Base-by-base conservation (phyloP, 345 rosid species). In the Euphorbia lathyris region DNA sequence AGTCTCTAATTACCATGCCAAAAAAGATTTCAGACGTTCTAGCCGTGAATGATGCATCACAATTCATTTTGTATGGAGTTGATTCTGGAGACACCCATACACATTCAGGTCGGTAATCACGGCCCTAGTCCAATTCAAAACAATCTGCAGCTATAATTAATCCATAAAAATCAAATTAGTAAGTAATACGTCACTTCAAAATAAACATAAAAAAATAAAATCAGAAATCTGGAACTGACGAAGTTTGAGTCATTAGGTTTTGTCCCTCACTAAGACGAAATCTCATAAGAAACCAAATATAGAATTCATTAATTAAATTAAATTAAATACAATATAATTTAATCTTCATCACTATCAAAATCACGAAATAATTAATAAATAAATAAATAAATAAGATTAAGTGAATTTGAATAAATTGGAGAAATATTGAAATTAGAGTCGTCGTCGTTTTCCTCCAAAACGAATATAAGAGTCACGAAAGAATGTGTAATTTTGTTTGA, bases 401-500 rank as follows among this genome's bases (percentile, higher is more conserved):
- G 14, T 51, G 25, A 45, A 12, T 61, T 29, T 12, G 34, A 17
- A 29, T 23, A 48, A 58, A 77, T 53, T 76, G 43, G 59, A 73
- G 76, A 75, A n/a, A 55, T 64, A 69, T 77, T 56, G 72, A 72
- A 70, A 74, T 72, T 38, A 64, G 76, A 32, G 61, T 50, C 69
- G 82, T 78, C 82, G 74, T 60, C 65, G 45, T 25, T 65, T 79
- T 77, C 74, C 79, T 74, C 55, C 52, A 43, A 36, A 30, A 22
- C 65, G 77, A 80, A 80, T 80, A 78, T 75, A 67, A 34, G 38
- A 45, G 42, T 61, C 74, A 78, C 78, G 63, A 78, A 80, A 81
- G 76, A 70, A 30, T 78, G 84, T 74, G 83, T 71, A 6, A 45
- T 23, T 72, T 75, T 75, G 75, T 76, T 68, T 68, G 57, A 52